Evolutionary conservation across 331 rosid species (phyloP), one percentile per base, ranked within the genome.

Genomic region (Arachis monticola): DNA sequence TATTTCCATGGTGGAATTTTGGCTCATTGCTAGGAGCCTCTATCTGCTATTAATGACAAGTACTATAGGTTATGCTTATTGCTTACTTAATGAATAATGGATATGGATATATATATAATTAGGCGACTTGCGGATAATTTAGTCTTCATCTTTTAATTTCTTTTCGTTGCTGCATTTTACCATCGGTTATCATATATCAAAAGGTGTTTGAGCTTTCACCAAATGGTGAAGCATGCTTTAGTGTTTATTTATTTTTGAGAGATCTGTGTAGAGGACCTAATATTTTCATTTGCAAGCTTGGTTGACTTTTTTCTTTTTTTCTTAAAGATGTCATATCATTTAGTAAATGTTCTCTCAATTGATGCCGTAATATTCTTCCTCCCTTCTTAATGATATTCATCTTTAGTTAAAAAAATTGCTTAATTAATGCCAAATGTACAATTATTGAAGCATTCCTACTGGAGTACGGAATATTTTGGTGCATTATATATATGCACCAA

Each of bases 191-290:
- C 38, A 32, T 32, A 3, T 48, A 35, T 22, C 3, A 13, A 50
- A 57, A 62, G 5, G 57, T 79, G 74, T 17, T 22, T 67, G 41
- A 45, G 60, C 12, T 77, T 80, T 5, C 60, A 57, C 73, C 74
- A 60, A 41, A 73, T 35, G 57, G 38, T 52, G 64, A 63, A 9
- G 60, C 73, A 64, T 10, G 51, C 22, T 10, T 12, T 41, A 27
- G 65, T 51, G 81, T 32, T 44, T 44, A 75, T 61, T 22, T 76
- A 53, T 14, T 35, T 32, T 32, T 13, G 10, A 35, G 62, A 12
- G 14, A 40, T 59, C 67, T 51, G 53, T 70, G 6, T 61, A 10
- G 5, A 11, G 51, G 60, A 17, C 57, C 51, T 51, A 48, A 48
- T 58, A 30, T 52, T 12, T 53, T 45, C 31, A 8, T 44, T 6